Evolutionary conservation across 2,329 filamentous ascomycete genomes (phyloP), one percentile per base, ranked within the genome.

Genomic region (Ceratocystis cubensis): DNA sequence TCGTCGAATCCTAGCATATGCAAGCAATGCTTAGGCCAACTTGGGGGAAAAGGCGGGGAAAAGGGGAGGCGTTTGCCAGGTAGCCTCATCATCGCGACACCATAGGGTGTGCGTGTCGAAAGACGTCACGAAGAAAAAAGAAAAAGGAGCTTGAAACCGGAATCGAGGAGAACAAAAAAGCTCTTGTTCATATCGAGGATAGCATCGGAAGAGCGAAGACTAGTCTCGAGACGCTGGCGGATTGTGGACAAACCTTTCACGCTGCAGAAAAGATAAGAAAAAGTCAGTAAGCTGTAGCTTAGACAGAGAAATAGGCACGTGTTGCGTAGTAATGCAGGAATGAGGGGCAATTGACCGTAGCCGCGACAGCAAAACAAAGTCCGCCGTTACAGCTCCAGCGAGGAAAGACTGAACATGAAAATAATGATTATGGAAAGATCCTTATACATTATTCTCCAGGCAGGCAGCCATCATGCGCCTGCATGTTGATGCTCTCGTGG

Each of bases 161-260:
- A 28, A 33, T 59, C 62, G 53, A 50, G 33, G 44, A 65, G 53
- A 50, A 22, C 33, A 65, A 62, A 48, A 41, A 45, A 8, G 45
- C 20, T 30, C 28, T 41, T 62, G 44, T 28, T 44, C 15, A 17
- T 13, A 41, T 65, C 53, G 45, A n/a, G 66, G 57, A 64, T 61
- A 56, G 41, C 53, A 57, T 66, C 25, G 53, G 53, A 13, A 30
- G 8, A 57, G 53, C 25, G 30, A 59, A 64, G 25, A 46, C 8
- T 37, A 28, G 10, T 22, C 25, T 41, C 46, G 28, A 10, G 6
- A 22, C 13, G 22, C 7, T 44, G 22, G n/a, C 8, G 57, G 33
- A n/a, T 10, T 22, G 17, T 63, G 6, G 53, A 68, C 65, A 63
- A 66, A 68, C 67, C 67, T 68, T 66, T 68, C 66, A 53, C 66